Conservation (phyloP, 768 basidiomycete species). For the Pulveroboletus sp. region DNA sequence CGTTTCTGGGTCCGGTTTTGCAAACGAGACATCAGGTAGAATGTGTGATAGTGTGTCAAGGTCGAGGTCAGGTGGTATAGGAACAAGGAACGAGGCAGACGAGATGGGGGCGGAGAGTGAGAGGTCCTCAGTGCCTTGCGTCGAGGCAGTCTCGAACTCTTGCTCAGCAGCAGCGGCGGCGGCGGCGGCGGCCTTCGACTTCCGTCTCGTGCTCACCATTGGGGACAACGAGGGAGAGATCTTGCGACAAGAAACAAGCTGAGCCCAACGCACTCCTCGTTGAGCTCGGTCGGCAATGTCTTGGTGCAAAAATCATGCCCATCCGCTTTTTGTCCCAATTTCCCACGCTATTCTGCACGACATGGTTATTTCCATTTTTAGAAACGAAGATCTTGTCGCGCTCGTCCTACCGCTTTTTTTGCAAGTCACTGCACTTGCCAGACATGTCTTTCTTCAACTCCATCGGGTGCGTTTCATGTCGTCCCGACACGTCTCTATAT, state of each 20-base stretch:
- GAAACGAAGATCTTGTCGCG: constrained; percentile 1
- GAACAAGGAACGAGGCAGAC: constrained; percentile 28
- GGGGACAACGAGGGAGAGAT: neutral
- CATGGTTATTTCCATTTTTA: constrained; percentile 2
- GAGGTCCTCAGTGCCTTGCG: constrained; percentile 34
- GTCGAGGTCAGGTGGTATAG: constrained; percentile 67
- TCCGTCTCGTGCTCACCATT: constrained; percentile 54
- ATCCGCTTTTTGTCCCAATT: neutral
- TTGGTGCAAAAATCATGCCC: neutral
- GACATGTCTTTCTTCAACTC: constrained; percentile 84
- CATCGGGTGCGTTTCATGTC: constrained; percentile 51
- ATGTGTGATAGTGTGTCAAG: constrained; percentile 52
- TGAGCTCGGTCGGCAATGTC: constrained; percentile 3
- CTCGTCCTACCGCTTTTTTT: neutral
- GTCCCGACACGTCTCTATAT: neutral
- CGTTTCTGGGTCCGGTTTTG: constrained; percentile 52
- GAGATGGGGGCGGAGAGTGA: constrained; percentile 16
- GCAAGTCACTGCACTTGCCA: too few relatives aligned
- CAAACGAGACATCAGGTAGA: constrained; percentile 57
- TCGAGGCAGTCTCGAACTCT: constrained; percentile 32
- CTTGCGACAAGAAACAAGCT: constrained; percentile 1
- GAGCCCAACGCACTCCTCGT: constrained; percentile 26
- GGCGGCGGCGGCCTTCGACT: constrained; percentile 51
- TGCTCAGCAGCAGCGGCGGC: constrained; percentile 35
- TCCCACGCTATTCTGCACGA: constrained; percentile 20